Evolutionary conservation across 1,139 yeast species (phyloP).

Genomic region (Nakaseomyces uthaithaninus): DNA sequence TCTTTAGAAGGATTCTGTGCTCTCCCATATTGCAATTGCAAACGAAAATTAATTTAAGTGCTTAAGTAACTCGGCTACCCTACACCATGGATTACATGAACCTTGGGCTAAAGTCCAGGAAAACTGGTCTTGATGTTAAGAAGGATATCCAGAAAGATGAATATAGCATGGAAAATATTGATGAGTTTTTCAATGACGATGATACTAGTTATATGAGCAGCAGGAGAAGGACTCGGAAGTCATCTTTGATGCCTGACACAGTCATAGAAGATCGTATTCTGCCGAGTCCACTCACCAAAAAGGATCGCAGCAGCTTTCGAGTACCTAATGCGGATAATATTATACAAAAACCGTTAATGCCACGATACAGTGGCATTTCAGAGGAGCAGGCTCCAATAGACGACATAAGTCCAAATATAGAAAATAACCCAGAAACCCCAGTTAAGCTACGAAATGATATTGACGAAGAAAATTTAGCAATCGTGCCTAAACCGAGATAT

Average conservation of each 20-base stretch:
- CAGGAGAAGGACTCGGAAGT: slow-evolving; percentile 16
- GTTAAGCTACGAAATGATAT: background rate
- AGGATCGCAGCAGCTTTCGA: slow-evolving; percentile 4
- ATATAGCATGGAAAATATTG: slow-evolving; percentile 70
- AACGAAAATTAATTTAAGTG: too few species aligned
- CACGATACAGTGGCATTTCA: slow-evolving; percentile 5
- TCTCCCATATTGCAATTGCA: too few species aligned
- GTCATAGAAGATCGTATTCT: background rate
- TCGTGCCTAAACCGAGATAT: background rate
- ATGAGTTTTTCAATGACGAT: slow-evolving; percentile 60
- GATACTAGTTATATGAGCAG: slow-evolving; percentile 19
- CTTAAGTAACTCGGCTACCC: too few species aligned
- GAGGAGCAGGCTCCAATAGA: slow-evolving; percentile 3
- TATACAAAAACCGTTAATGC: slow-evolving; percentile 6
- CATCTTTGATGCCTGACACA: slow-evolving; percentile 15
- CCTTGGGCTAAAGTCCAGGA: slow-evolving; percentile 49
- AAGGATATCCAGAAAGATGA: slow-evolving; percentile 50
- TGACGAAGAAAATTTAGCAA: slow-evolving; percentile 1
- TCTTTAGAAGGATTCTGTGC: too few species aligned
- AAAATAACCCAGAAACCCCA: background rate
- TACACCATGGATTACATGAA: slow-evolving; percentile 44
- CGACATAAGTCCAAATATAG: slow-evolving; percentile 1
- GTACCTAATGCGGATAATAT: slow-evolving; percentile 8
- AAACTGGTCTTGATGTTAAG: slow-evolving; percentile 50
- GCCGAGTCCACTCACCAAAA: slow-evolving; percentile 4